Base-by-base conservation (phyloP, 441 rosid species). In the Biscutella laevigata region DNA sequence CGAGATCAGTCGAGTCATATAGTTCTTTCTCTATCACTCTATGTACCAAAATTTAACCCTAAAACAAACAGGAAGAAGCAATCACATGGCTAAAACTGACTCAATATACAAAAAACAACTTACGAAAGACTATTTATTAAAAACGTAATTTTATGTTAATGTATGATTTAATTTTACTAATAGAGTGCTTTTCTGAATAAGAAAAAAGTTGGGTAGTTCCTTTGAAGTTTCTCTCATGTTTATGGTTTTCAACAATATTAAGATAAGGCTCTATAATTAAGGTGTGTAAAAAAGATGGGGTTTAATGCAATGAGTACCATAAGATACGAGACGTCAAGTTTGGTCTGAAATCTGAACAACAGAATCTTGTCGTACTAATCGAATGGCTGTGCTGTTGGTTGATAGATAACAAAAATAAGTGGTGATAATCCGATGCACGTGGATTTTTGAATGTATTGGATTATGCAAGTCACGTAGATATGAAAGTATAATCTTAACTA, bases 391-490 rank as follows among this genome's bases (percentile, higher is more conserved):
- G 65, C 65, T 51, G 60, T 58, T 51, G 37, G 35, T 65, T 21
- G 4, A 17, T 42, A 30, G 20, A 32, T 5, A 45, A 19, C 3
- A 41, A 34, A 41, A 22, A 29, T 35, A 34, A 50, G 24, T 7
- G 36, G 55, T 58, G 70, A 32, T 57, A 10, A 35, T 51, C 13
- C 16, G 4, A 43, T 58, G 70, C 65, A 65, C 70, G 60, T 65
- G 59, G 36, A 57, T 12, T 34, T 47, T 42, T 10, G 39, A 33
- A 22, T 12, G 55, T 32, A 12, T 28, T 40, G 37, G 60, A 58
- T 58, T 36, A 44, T 51, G 35, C 21, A 36, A 41, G 54, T 42
- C 64, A 50, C 47, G 22, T 50, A 20, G 16, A 50, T 13, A n/a
- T n/a, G 21, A 42, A 29, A 35, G 15, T 34, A 7, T n/a, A n/a